Percentiles rank a stretch among this genome's conserved stretches.
Conservation (phyloP, 148 eudicot species). For the Chenopodium quinoa region DNA sequence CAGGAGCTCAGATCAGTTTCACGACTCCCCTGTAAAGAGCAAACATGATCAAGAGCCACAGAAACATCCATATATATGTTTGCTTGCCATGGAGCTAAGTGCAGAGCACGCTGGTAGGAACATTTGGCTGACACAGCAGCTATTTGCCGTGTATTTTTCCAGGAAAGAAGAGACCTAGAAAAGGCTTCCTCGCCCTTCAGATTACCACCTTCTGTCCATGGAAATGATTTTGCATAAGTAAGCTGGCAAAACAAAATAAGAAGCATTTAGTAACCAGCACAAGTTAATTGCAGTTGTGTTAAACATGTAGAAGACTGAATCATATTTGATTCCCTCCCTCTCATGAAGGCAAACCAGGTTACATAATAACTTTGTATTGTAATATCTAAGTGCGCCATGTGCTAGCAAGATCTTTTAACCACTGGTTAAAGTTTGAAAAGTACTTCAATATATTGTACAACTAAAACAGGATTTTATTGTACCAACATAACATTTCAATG, state of each 20-base stretch:
- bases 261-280: slow-evolving; percentile 15
- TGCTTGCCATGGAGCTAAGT: slow-evolving; percentile 90
- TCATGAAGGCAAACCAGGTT: neutral
- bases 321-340: neutral
- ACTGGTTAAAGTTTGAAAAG: neutral
- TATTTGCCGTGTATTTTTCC: slow-evolving; percentile 58
- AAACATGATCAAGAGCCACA: slow-evolving; percentile 55
- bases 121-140: slow-evolving; percentile 59
- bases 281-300: neutral
- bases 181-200: slow-evolving; percentile 51
- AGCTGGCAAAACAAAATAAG: slow-evolving; percentile 50
- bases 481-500: neutral
- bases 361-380: neutral
- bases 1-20: slow-evolving; percentile 40
- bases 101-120: slow-evolving; percentile 94
- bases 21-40: slow-evolving; percentile 41
- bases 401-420: neutral
- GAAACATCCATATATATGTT: slow-evolving; percentile 84
- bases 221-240: slow-evolving; percentile 78
- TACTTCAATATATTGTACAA: neutral
- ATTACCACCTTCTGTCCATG: slow-evolving; percentile 65
- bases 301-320: slow-evolving; percentile 6
- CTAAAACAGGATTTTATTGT: neutral
- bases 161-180: slow-evolving; percentile 51
- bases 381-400: neutral